phyloP scores from a whole-genome alignment of 75 land plant genomes.

The Selaginella moellendorffii region DNA sequence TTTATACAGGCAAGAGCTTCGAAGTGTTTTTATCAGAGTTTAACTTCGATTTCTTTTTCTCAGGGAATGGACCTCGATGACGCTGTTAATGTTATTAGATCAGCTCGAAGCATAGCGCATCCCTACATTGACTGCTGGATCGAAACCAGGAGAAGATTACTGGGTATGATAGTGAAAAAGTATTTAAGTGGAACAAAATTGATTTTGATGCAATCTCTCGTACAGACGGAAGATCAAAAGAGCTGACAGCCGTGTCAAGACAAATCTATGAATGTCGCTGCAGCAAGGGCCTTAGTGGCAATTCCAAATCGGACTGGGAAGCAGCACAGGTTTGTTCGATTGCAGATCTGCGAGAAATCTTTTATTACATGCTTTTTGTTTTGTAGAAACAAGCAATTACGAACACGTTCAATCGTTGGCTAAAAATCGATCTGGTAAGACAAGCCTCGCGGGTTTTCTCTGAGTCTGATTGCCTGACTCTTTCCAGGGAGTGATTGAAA shows the following conservation, averaged over 20 bases:
- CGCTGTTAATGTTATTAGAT: slow-evolving; percentile 14
- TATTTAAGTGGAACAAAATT: too few species aligned
- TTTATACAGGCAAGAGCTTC: slow-evolving; percentile 18
- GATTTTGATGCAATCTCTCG: too few species aligned
- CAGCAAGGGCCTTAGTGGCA: neutral
- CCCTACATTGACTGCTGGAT: slow-evolving; percentile 22
- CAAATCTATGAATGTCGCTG: slow-evolving; percentile 10
- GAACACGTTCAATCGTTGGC: slow-evolving; percentile 14
- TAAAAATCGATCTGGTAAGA: slow-evolving; percentile 14
- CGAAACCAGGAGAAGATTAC: slow-evolving; percentile 17
- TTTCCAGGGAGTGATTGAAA: neutral
- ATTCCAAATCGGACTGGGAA: slow-evolving; percentile 12
- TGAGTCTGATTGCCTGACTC: too few species aligned
- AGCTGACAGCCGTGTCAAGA: slow-evolving; percentile 12
- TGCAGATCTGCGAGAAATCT: neutral
- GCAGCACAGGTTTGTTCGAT: neutral
- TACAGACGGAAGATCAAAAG: slow-evolving; percentile 10
- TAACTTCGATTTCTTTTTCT: too few species aligned
- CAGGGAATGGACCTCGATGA: slow-evolving; percentile 20
- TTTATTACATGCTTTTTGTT: neutral
- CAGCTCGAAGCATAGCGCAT: slow-evolving; percentile 16
- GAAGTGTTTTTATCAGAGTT: too few species aligned
- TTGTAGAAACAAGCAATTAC: slow-evolving; percentile 13
- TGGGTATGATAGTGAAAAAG: neutral
- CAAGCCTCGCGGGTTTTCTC: too few species aligned